Percentiles rank a stretch among this genome's conserved stretches.
These are phyloP conservation scores for Asterella californica DNA, from an alignment of 225 moss, liverwort and hornwort genomes.

Conservation along the genomic window DNA sequence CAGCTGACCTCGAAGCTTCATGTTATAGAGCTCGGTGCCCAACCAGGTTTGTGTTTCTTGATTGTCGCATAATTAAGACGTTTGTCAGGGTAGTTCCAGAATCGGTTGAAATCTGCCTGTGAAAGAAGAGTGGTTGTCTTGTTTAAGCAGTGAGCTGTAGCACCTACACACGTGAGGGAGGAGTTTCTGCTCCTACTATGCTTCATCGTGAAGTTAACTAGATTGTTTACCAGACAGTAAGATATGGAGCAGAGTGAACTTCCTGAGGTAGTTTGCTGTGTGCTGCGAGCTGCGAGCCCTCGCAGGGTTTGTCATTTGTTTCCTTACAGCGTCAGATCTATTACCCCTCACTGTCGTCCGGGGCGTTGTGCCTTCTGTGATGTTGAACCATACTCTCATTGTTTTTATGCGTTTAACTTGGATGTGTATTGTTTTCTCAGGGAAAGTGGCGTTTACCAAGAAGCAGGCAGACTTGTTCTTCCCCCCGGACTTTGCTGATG, in stretches of 20 bases:
- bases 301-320: not conserved
- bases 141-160: not conserved
- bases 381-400: too few species aligned
- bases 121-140: not conserved
- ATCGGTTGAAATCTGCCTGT: not conserved
- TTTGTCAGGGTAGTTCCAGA: not conserved
- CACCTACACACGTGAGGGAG: not conserved
- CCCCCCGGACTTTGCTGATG: slow-evolving; percentile 98
- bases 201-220: not conserved
- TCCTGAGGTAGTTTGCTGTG: too few species aligned
- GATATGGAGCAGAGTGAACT: too few species aligned
- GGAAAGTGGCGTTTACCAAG: slow-evolving; percentile 83
- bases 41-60: slow-evolving; percentile 58
- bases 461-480: slow-evolving; percentile 97
- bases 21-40: slow-evolving; percentile 94
- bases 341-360: too few species aligned
- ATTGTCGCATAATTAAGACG: too few species aligned
- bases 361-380: too few species aligned
- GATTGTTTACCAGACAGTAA: too few species aligned
- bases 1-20: slow-evolving; percentile 95
- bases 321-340: too few species aligned
- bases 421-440: slow-evolving; percentile 27
- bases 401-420: not conserved
- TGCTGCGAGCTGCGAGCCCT: too few species aligned
- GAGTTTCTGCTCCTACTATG: not conserved